Evolutionary conservation across 2,329 filamentous ascomycete genomes (phyloP).

Genomic region (Cercospora zeae-maydis): DNA sequence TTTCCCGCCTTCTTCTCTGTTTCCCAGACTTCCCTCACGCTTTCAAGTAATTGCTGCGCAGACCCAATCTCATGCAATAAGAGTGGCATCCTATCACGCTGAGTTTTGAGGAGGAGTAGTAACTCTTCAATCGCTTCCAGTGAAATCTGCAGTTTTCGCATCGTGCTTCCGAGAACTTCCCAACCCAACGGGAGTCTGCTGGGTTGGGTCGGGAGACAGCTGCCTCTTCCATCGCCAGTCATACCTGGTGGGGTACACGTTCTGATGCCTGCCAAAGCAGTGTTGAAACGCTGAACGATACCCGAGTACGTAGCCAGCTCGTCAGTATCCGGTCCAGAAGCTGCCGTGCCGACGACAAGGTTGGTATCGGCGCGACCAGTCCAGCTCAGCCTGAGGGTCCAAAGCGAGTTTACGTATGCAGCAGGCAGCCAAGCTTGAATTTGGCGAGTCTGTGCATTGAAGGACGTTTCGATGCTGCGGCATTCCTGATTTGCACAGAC

Average conservation of each 20-base stretch:
- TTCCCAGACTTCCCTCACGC: conserved; percentile 20
- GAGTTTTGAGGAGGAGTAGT: conserved; percentile 15
- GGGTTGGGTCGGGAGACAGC: background rate
- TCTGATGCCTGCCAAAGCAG: conserved; percentile 14
- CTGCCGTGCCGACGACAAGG: background rate
- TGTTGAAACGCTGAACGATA: conserved; percentile 12
- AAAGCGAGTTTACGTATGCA: conserved; percentile 15
- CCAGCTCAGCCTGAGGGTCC: conserved; percentile 20
- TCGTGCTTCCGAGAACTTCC: conserved; percentile 20
- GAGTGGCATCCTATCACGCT: conserved; percentile 17
- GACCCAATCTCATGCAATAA: conserved; percentile 21
- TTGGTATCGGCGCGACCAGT: conserved; percentile 10
- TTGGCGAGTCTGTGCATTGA: conserved; percentile 6
- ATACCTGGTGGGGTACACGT: conserved; percentile 13
- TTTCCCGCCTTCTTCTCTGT: background rate
- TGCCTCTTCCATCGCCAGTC: background rate
- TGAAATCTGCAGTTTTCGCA: conserved; percentile 21
- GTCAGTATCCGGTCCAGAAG: background rate
- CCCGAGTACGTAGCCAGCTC: conserved; percentile 9
- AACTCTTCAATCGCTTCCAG: conserved; percentile 23
- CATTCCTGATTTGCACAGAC: conserved; percentile 18
- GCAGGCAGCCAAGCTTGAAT: conserved; percentile 17
- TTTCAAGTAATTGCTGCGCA: conserved; percentile 20
- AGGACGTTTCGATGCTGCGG: conserved; percentile 15
- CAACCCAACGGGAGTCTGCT: conserved; percentile 11